Percentiles rank a stretch among this genome's conserved stretches.
Conservation (phyloP, 2,329 filamentous ascomycete species). For the Sarocladiaceae sp. region DNA sequence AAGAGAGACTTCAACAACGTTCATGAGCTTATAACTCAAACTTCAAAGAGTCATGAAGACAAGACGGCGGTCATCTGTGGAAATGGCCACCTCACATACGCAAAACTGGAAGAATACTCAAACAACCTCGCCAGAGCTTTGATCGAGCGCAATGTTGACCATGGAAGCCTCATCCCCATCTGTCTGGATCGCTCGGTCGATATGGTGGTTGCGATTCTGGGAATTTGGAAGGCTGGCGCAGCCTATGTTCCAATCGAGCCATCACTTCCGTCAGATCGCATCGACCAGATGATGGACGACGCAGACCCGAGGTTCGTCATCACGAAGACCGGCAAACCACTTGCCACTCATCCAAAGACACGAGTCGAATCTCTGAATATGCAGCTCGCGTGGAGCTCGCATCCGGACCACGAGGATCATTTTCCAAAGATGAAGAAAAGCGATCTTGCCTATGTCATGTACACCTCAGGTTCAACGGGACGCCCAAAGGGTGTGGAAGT, state of each 20-base stretch:
- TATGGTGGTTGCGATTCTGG: constrained; percentile 15
- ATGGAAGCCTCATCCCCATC: constrained; percentile 13
- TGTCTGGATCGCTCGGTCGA: constrained; percentile 14
- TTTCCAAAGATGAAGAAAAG: neutral
- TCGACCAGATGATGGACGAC: constrained; percentile 15
- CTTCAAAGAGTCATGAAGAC: neutral
- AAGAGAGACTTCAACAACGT: neutral
- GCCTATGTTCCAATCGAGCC: constrained; percentile 17
- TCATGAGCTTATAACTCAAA: neutral
- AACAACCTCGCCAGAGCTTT: constrained; percentile 12
- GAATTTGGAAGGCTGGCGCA: constrained; percentile 14
- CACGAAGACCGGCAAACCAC: neutral
- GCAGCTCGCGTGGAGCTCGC: neutral
- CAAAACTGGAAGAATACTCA: constrained; percentile 9
- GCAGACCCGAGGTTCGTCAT: constrained; percentile 14
- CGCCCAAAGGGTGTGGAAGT: constrained; percentile 36
- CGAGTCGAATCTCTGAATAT: neutral
- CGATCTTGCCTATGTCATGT: constrained; percentile 28
- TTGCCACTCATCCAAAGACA: neutral
- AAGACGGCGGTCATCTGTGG: constrained; percentile 13
- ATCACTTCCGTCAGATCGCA: constrained; percentile 14
- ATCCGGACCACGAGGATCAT: neutral
- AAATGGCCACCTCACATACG: constrained; percentile 9
- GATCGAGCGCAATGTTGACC: constrained; percentile 7
- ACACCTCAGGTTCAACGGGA: constrained; percentile 23